phyloP scores from a whole-genome alignment of 805 yeast species.

The Maudiozyma pseudohumilis region DNA sequence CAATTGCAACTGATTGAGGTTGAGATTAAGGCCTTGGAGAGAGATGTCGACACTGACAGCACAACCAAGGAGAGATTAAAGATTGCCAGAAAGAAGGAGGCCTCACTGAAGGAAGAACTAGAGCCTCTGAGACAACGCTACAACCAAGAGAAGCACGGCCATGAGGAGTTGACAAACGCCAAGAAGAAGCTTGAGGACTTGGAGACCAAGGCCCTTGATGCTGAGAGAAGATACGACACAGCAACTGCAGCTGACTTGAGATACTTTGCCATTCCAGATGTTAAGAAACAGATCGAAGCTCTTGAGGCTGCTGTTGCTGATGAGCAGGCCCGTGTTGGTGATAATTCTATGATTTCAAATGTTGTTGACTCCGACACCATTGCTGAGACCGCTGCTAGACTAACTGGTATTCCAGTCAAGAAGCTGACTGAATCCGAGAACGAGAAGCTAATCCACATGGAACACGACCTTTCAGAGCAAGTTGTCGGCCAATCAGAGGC shows the following conservation, averaged over 20 bases:
- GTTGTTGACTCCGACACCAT: conserved; percentile 88
- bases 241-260: conserved; percentile 92
- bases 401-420: conserved; percentile 94
- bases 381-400: conserved; percentile 93
- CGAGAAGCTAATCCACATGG: conserved; percentile 89
- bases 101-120: conserved; percentile 74
- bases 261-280: conserved; percentile 94
- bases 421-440: conserved; percentile 94
- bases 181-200: conserved; percentile 88
- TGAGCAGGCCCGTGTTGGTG: conserved; percentile 53
- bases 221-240: conserved; percentile 93
- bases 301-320: conserved; percentile 72
- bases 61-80: conserved; percentile 79
- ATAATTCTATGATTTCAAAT: conserved; percentile 66
- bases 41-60: conserved; percentile 79
- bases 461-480: conserved; percentile 62
- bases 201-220: conserved; percentile 87
- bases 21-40: conserved; percentile 92
- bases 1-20: conserved; percentile 85
- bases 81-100: conserved; percentile 68
- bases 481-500: conserved; percentile 97
- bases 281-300: conserved; percentile 61
- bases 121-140: conserved; percentile 79
- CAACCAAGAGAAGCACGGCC: conserved; percentile 79
- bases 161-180: conserved; percentile 80